Base-by-base conservation (phyloP, 768 basidiomycete genomes). In the Lanmaoa rubissima region DNA sequence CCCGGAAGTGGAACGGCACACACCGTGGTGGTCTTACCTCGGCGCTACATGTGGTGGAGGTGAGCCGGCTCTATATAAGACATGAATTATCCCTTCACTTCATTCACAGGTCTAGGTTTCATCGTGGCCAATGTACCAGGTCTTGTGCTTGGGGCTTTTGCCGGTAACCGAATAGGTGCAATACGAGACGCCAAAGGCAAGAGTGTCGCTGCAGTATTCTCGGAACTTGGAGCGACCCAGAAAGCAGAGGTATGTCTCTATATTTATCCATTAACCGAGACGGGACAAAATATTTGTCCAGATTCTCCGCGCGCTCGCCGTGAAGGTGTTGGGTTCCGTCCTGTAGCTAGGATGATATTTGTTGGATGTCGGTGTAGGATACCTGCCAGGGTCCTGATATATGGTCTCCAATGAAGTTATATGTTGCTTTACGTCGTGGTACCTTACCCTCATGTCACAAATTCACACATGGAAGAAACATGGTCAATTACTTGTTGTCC, bases 181-280 rank as follows among this genome's bases (percentile, higher is more conserved):
- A 79, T 98, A 46, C 79, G 94, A 55, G 94, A 98, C 66, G 94
- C 94, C 4, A 98, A 98, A 76, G 90, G 94, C 11, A 93, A 92
- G 79, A 89, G 88, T 59, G 94, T 98, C 24, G 93, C 90, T 3
- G 81, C 88, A 10, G 94, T 97, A 17, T 98, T 98, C 70, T 74
- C 78, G 45, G 82, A 89, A 21, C 78, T 97, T 26, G 87, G 84
- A 17, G 82, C 84, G 3, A 76, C 75, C 49, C 88, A 94, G 78
- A 95, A 92, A 70, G 92, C 94, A 47, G 90, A 96, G 84, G 94
- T 92, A 65, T 61, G 77, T 66, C 41, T 40, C 35, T 24, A 59
- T 47, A 34, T 53, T 38, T n/a, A 12, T 46, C 17, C 16, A 19
- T n/a, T n/a, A 14, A 32, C 46, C 13, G 32, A 51, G 19, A 48